Evolutionary conservation across 2,329 filamentous ascomycete species (phyloP).

Genomic region (Polychaeton citri): DNA sequence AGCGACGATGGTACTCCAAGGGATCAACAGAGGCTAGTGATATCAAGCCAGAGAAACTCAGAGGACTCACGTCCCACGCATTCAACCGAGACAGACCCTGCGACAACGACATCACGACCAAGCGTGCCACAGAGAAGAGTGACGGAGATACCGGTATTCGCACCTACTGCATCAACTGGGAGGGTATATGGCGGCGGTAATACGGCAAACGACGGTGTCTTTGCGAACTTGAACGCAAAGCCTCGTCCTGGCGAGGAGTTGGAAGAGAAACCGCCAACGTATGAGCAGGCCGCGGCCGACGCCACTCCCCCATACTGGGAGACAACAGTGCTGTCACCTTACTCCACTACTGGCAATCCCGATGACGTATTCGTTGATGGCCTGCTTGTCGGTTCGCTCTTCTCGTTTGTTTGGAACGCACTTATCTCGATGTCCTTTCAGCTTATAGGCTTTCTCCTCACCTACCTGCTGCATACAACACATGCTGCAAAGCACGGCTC

Average conservation of each 20-base stretch:
- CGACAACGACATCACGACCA: conserved; percentile 11
- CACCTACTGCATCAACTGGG: conserved; percentile 24
- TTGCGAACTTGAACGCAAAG: conserved; percentile 86
- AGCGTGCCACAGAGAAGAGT: conserved; percentile 33
- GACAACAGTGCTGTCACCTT: conserved; percentile 90
- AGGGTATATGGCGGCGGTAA: conserved; percentile 56
- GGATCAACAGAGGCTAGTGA: conserved; percentile 73
- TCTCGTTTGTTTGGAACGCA: conserved; percentile 80
- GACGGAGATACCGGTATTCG: conserved; percentile 42
- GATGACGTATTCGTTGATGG: conserved; percentile 97
- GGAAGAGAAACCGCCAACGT: conserved; percentile 92
- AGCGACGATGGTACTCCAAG: conserved; percentile 59
- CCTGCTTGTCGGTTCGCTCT: conserved; percentile 77
- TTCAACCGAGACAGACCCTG: conserved; percentile 2
- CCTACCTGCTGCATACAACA: conserved; percentile 93
- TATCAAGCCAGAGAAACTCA: not conserved
- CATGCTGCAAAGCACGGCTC: conserved; percentile 97
- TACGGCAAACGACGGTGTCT: conserved; percentile 81
- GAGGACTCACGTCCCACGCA: not conserved
- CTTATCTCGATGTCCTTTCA: conserved; percentile 98
- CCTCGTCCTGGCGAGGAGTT: conserved; percentile 68
- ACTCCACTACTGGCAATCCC: conserved; percentile 68
- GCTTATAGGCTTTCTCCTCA: conserved; percentile 91
- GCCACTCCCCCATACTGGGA: conserved; percentile 97
- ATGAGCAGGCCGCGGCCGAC: conserved; percentile 95